Evolutionary conservation across 176 grass and related monocot genomes (phyloP).

Genomic region (Ampelocalamus luodianensis): DNA sequence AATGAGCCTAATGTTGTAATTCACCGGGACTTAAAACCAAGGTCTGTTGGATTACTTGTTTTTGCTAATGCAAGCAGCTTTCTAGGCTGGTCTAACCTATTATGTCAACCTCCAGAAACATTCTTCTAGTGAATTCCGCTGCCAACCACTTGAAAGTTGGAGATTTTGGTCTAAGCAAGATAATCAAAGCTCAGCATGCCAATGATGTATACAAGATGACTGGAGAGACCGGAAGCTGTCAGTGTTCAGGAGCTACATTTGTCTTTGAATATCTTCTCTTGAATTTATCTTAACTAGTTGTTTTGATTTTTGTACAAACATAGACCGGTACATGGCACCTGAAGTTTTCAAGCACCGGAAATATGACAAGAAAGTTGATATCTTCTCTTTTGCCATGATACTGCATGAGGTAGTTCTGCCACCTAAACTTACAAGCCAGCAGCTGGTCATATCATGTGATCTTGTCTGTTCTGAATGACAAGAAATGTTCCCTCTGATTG

Average conservation of each 20-base stretch:
- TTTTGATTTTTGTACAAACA: constrained; percentile 29
- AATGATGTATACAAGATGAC: constrained; percentile 99
- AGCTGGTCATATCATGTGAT: not conserved
- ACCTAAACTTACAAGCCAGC: constrained; percentile 6
- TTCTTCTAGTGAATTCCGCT: constrained; percentile 91
- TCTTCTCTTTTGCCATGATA: constrained; percentile 99
- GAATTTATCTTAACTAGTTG: constrained; percentile 19
- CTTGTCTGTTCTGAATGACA: constrained; percentile 24
- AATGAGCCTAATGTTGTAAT: constrained; percentile 99
- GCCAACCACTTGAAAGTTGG: constrained; percentile 98
- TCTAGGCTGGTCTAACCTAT: constrained; percentile 35
- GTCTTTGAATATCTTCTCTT: constrained; percentile 28
- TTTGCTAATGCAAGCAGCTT: constrained; percentile 31
- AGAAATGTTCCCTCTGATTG: constrained; percentile 19
- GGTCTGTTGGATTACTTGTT: constrained; percentile 50
- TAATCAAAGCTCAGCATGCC: constrained; percentile 87
- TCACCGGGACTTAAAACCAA: constrained; percentile 96
- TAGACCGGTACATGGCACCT: constrained; percentile 98
- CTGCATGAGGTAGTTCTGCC: constrained; percentile 78
- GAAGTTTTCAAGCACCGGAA: constrained; percentile 99
- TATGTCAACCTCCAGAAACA: constrained; percentile 70
- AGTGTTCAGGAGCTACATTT: constrained; percentile 47
- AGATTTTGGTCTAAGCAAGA: constrained; percentile 97
- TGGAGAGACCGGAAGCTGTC: constrained; percentile 99
- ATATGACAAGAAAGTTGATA: constrained; percentile 99